Evolutionary conservation across 345 rosid genomes (phyloP), one percentile per base, ranked within the genome.

Genomic region (Aethionema arabicum): DNA sequence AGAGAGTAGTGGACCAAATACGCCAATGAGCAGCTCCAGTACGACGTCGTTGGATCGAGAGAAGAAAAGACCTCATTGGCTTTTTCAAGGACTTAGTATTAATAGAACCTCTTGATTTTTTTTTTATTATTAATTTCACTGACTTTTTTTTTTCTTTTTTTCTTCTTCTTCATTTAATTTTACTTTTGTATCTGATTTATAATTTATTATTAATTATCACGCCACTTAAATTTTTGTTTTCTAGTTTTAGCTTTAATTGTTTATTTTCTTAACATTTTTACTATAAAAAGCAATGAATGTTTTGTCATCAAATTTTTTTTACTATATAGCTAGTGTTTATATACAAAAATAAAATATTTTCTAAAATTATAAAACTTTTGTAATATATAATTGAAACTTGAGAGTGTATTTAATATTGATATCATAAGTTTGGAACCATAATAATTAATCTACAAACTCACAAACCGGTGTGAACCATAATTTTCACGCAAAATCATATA

Each of bases 11-110:
- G 68, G 73, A 21, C 84, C 84, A 3, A 78, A 54, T 56, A 78
- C 88, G 8, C 83, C 83, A 3, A 73, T 80, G 45, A 73, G 88
- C 74, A 81, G 81, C 74, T 82, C 85, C 38, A 82, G 79, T 47
- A 72, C 71, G 47, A 76, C 85, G 43, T 81, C 84, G 15, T 76
- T 77, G 49, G 88, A 82, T 66, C 81, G 74, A 66, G 85, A 81
- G 41, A 82, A 69, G 68, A 82, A 82, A 63, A 75, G 74, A 35
- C 91, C 84, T 9, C 83, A 78, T 73, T 87, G 95, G 97, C 83
- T 84, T 51, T 82, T 90, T 49, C 80, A 76, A 65, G 84, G 83
- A 63, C 79, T 78, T 67, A 77, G 78, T 62, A 72, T 77, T 56
- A 79, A 78, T 61, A 78, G 79, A 59, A 74, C 79, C 49, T 78